Base-by-base conservation (phyloP, 768 basidiomycete genomes). In the Punctularia strigosozonata region DNA sequence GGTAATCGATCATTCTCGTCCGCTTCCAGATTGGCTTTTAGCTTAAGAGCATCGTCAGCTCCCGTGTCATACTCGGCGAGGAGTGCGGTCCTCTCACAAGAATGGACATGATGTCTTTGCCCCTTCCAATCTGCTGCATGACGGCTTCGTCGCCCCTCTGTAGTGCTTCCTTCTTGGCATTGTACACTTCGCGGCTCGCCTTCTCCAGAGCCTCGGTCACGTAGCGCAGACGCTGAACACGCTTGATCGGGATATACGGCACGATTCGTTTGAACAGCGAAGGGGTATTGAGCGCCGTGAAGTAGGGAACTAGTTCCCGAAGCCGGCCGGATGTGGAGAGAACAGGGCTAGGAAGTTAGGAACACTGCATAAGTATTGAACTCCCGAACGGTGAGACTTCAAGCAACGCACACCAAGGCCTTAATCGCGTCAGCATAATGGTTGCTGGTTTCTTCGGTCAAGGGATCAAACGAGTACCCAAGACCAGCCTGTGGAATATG, bases 401-500 rank as follows among this genome's bases (percentile, higher is more conserved):
- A 8, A 8, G 26, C 8, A 8, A 43, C 49, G 20, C 22, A 51
- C 51, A 41, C 26, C 7, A 53, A 38, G 1, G 28, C 39, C 36
- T 51, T 52, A 6, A 53, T 30, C 1, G 48, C 42, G 5, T 43
- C 38, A 3, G 36, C 48, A 21, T 44, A 50, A 14, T 33, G 40
- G 31, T 51, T 41, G 5, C 18, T 24, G 3, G 38, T 28, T 26
- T 45, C 45, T 10, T 38, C 37, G 2, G 33, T 40, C 17, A 51
- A 24, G 10, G 47, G 41, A 23, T 53, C 44, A 22, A 53, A 48
- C 5, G 45, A 47, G 26, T 44, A 43, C 0, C 50, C 51, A 3
- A 50, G 38, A 1, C 51, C 50, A 13, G 43, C 49, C 40, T n/a
- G n/a, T n/a, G n/a, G n/a, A n/a, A n/a, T n/a, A n/a, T n/a, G n/a